Conservation (phyloP, 164 flowering plant genomes). For the Aristolochia californica region DNA sequence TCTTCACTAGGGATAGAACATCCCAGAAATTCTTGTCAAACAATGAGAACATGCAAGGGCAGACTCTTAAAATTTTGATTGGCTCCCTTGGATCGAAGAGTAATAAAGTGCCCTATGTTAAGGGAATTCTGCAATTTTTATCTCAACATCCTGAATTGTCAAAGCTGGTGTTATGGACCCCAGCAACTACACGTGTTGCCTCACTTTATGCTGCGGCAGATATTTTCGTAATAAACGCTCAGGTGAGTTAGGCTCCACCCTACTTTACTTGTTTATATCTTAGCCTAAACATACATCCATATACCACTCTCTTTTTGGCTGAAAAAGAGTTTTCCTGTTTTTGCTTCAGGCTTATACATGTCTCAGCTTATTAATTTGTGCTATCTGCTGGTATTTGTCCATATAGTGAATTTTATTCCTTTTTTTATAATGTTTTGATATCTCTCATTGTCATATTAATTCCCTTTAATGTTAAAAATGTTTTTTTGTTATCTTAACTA, state of each 20-base stretch:
- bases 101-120: slow-evolving; percentile 77
- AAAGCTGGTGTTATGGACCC: slow-evolving; percentile 80
- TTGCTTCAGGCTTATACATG: no score
- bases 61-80: slow-evolving; percentile 59
- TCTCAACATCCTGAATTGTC: slow-evolving; percentile 59
- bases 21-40: slow-evolving; percentile 25
- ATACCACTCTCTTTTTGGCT: background rate
- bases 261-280: background rate
- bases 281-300: background rate
- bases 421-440: no score
- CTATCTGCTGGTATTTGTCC: no score
- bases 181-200: slow-evolving; percentile 87
- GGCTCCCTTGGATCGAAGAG: slow-evolving; percentile 98
- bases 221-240: slow-evolving; percentile 74
- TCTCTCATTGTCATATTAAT: no score
- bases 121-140: slow-evolving; percentile 49
- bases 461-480: no score
- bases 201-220: slow-evolving; percentile 97
- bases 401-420: no score
- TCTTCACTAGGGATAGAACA: no score
- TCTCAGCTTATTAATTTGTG: no score
- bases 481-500: no score
- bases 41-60: slow-evolving; percentile 17
- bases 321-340: no score
- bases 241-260: slow-evolving; percentile 31